Conservation (phyloP, 2,329 filamentous ascomycete species). For the Emmonsiellopsis sp. region DNA sequence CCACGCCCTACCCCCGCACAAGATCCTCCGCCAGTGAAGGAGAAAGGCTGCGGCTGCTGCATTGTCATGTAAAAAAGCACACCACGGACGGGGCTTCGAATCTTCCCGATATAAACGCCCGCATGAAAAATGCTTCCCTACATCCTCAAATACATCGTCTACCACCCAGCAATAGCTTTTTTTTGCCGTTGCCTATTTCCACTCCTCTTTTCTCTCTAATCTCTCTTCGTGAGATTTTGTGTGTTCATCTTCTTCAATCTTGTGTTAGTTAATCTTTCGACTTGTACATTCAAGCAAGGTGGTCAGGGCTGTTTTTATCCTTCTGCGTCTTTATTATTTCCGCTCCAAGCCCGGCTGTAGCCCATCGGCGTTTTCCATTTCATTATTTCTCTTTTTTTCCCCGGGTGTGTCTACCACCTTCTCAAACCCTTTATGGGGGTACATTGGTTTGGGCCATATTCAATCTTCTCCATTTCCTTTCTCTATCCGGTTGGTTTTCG, state of each 20-base stretch:
- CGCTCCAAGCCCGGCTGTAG: neutral
- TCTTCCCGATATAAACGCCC: neutral
- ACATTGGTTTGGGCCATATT: neutral
- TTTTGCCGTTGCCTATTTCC: neutral
- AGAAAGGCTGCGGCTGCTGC: constrained; percentile 60
- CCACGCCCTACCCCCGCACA: constrained; percentile 38
- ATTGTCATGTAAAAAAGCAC: constrained; percentile 56
- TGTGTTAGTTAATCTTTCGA: constrained; percentile 2
- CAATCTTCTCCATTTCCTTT: constrained; percentile 3
- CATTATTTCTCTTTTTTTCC: neutral
- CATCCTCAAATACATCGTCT: neutral
- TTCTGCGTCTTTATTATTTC: neutral
- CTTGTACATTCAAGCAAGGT: constrained; percentile 3
- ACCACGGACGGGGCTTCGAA: neutral
- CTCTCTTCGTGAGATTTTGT: constrained; percentile 6
- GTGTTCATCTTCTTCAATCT: constrained; percentile 6
- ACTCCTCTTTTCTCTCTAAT: constrained; percentile 8
- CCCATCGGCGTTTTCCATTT: constrained; percentile 6
- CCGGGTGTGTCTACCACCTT: neutral
- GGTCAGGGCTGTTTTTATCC: neutral
- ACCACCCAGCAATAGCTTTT: neutral
- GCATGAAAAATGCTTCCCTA: neutral
- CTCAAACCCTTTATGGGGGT: neutral
- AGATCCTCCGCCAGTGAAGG: constrained; percentile 50
- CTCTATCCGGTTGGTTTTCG: constrained; percentile 6